Conservation (phyloP, 805 yeast species). For the Starmerella asiatica region DNA sequence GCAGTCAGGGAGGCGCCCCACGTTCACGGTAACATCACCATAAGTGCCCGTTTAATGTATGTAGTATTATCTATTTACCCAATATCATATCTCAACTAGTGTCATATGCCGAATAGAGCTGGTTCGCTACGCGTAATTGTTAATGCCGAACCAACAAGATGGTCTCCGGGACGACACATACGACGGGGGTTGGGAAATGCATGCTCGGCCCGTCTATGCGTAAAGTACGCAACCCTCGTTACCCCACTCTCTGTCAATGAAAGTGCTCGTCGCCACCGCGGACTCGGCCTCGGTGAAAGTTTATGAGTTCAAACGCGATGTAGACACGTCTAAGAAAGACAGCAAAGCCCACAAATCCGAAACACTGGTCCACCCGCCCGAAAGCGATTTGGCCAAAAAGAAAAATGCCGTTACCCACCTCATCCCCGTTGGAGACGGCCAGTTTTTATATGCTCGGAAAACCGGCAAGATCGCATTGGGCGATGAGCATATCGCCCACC, state of each 20-base stretch:
- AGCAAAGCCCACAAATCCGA: slow-evolving; percentile 51
- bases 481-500: not conserved
- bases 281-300: slow-evolving; percentile 44
- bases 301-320: slow-evolving; percentile 48
- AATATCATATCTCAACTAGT: too few relatives aligned
- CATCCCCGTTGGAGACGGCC: slow-evolving; percentile 2
- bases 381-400: slow-evolving; percentile 1
- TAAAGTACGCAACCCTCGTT: not conserved
- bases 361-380: slow-evolving; percentile 26
- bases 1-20: too few relatives aligned
- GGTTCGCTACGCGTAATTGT: too few relatives aligned
- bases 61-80: too few relatives aligned
- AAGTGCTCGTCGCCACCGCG: slow-evolving; percentile 37
- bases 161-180: too few relatives aligned
- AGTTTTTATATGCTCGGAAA: slow-evolving; percentile 21
- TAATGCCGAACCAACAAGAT: too few relatives aligned
- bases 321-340: slow-evolving; percentile 64
- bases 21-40: too few relatives aligned
- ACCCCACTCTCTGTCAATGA: slow-evolving; percentile 28
- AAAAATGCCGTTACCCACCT: slow-evolving; percentile 11
- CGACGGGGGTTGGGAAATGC: too few relatives aligned
- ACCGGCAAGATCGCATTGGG: slow-evolving; percentile 17
- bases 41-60: too few relatives aligned
- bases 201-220: not conserved
- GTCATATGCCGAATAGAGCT: too few relatives aligned